Base-by-base conservation (phyloP, 768 basidiomycete genomes). In the Macrolepiota dolichaula region DNA sequence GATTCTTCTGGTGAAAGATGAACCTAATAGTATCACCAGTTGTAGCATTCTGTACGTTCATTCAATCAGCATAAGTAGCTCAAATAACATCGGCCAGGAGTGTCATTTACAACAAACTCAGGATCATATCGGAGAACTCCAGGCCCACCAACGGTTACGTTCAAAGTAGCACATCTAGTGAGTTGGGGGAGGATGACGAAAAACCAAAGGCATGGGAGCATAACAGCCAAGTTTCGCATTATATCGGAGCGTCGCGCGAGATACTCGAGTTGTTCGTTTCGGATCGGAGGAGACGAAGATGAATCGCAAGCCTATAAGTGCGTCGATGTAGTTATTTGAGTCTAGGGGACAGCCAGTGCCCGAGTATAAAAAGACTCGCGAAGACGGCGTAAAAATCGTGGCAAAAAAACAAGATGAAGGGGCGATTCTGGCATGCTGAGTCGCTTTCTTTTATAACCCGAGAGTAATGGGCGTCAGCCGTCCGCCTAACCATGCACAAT, bases 1-100 rank as follows among this genome's bases (percentile, higher is more conserved):
- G 85, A 67, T 86, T 87, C 66, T 83, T 80, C 70, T 81, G 80
- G 64, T 75, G 64, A 74, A 87, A 86, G 25, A 66, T 74, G 67
- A 87, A 87, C 42, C 68, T 53, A 29, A 86, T 72, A 4, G 67
- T 67, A 63, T 87, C 85, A 27, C 83, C 83, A 10, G 70, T 55
- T 29, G 67, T 70, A 11, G 79, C 85, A 61, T 67, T 79, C 84
- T 85, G 50, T 15, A 54, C 15, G 46, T 17, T 24, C 40, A 25
- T 25, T 60, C 24, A 61, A 32, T 32, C 7, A 32, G 29, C 29
- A 32, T 32, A n/a, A n/a, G n/a, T n/a, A 32, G 29, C 29, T 32
- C 29, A 32, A 32, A 32, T 7, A 7, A 32, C 29, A 32, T 32
- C 7, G 29, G 29, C 7, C 7, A 7, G 3, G 7, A 7, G 7